Percentiles rank a stretch among this genome's conserved stretches.
Conservation (phyloP, 306 rosid species). For the Inga laurina region DNA sequence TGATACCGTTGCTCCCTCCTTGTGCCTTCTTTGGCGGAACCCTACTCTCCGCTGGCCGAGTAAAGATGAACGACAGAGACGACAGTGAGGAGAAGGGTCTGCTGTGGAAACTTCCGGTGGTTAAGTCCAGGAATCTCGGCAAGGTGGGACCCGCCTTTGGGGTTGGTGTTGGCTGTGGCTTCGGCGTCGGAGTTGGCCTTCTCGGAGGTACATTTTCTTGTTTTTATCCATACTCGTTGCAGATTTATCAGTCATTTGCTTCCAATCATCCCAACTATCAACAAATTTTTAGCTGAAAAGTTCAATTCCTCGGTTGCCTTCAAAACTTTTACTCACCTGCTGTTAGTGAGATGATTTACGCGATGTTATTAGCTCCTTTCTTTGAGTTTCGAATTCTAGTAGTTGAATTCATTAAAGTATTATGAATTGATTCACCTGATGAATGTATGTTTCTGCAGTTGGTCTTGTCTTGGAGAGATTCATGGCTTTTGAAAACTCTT, state of each 20-base stretch:
- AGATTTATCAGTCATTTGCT: neutral
- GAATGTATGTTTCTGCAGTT: neutral
- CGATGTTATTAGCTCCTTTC: neutral
- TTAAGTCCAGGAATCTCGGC: slow-evolving; percentile 52
- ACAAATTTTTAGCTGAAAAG: neutral
- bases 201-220: slow-evolving; percentile 61
- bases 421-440: neutral
- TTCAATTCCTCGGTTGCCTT: neutral
- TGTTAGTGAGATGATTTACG: neutral
- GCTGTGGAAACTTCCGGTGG: slow-evolving; percentile 61
- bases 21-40: neutral
- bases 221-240: neutral
- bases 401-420: neutral
- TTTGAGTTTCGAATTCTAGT: neutral
- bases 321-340: neutral
- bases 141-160: slow-evolving; percentile 91
- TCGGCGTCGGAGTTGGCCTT: slow-evolving; percentile 88
- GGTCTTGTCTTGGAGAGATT: neutral
- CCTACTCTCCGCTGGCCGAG: neutral
- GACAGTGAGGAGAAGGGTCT: slow-evolving; percentile 39
- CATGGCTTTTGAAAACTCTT: neutral
- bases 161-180: slow-evolving; percentile 78
- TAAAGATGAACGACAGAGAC: slow-evolving; percentile 9
- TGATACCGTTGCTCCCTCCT: neutral
- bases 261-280: neutral